These are phyloP conservation scores for Penicillium sp. DNA, from an alignment of 2,329 filamentous ascomycete genomes.

Conservation along the genomic window DNA sequence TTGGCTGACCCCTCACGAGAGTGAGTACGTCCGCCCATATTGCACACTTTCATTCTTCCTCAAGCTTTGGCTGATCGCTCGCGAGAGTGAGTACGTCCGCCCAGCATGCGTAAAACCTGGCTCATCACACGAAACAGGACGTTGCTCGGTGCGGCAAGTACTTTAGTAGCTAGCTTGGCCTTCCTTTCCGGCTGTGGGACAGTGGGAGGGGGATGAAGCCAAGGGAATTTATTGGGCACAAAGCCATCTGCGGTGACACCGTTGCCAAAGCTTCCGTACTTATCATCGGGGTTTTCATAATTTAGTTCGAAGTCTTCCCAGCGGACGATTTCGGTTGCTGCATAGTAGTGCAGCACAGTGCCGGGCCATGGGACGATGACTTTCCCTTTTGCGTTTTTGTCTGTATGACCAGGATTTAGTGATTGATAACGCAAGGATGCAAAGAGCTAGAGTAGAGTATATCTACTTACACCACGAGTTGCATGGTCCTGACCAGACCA, in stretches of 20 bases:
- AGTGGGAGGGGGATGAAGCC: not conserved
- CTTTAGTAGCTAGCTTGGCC: not conserved
- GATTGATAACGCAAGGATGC: not conserved
- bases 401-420: not conserved
- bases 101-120: not conserved
- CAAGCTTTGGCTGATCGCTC: not conserved
- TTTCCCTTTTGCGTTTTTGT: conserved; percentile 9
- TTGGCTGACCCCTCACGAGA: not conserved
- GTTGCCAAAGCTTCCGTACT: conserved; percentile 6
- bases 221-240: conserved; percentile 1
- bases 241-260: conserved; percentile 6
- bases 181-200: not conserved
- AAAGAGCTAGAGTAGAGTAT: not conserved
- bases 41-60: no score
- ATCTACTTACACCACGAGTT: conserved; percentile 8
- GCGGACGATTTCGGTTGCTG: conserved; percentile 10
- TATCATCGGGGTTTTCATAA: not conserved
- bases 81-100: not conserved
- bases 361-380: conserved; percentile 13
- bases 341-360: conserved; percentile 15
- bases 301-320: conserved; percentile 12
- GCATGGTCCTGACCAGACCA: conserved; percentile 11
- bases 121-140: not conserved
- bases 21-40: not conserved
- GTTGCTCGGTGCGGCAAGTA: not conserved